phyloP scores from a whole-genome alignment of 2,329 filamentous ascomycete species.

The Fusarium sp. region DNA sequence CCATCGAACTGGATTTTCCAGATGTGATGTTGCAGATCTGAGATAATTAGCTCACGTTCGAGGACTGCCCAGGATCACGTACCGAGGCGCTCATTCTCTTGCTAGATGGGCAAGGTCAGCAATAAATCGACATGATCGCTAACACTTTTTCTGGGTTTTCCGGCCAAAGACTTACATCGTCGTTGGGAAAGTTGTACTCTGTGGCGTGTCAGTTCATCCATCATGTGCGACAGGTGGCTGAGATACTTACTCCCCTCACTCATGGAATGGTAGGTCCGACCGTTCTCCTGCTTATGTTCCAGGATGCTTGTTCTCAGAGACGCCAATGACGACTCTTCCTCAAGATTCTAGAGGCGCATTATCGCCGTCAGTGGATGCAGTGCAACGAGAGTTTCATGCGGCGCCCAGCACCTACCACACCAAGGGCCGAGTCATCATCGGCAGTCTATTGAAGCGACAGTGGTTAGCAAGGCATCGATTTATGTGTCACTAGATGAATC shows the following conservation, averaged over 20 bases:
- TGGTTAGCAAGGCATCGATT: neutral
- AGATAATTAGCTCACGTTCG: neutral
- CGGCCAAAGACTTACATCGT: constrained; percentile 22
- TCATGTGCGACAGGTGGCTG: neutral
- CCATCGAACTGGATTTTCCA: constrained; percentile 27
- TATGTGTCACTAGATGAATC: neutral
- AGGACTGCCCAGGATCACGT: neutral
- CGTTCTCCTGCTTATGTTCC: constrained; percentile 38
- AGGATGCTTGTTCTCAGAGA: constrained; percentile 25
- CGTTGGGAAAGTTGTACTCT: constrained; percentile 40
- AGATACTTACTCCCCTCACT: constrained; percentile 40
- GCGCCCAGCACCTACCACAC: neutral
- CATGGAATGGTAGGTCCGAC: constrained; percentile 40
- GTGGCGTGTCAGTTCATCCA: neutral
- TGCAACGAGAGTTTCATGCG: constrained; percentile 2
- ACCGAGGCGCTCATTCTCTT: constrained; percentile 33
- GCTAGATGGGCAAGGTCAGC: neutral
- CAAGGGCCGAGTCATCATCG: constrained; percentile 2
- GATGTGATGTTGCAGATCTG: constrained; percentile 30
- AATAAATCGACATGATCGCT: neutral
- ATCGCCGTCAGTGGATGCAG: neutral
- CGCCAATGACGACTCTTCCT: constrained; percentile 22
- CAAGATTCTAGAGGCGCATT: neutral
- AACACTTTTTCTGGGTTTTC: neutral
- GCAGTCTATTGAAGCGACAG: neutral